Base-by-base conservation (phyloP, 208 protist genomes). In the Leptomonas pyrrhocoris region DNA sequence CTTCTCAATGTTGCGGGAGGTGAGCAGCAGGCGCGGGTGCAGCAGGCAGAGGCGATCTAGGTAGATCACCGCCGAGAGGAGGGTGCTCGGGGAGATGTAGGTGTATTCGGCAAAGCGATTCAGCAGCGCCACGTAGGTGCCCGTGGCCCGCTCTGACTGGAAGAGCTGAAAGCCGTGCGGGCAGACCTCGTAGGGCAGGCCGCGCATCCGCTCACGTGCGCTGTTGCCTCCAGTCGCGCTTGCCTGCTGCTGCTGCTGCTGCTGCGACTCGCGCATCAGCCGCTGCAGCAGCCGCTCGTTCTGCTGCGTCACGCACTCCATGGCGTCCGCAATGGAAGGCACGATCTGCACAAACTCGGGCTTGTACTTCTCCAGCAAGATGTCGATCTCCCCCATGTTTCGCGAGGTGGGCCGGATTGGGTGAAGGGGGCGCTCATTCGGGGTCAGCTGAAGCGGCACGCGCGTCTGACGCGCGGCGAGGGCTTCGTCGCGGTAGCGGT, bases 331-430 rank as follows among this genome's bases (percentile, higher is more conserved):
- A 38, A 96, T 86, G 27, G 78, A 77, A 16, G 88, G 87, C 30
- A 94, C 77, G 58, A 96, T 83, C 66, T 94, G 89, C 46, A 71
- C 55, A 62, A 94, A 95, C 80, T 96, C 85, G 11, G 84, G 78
- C 23, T 85, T 78, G 77, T 96, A 90, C 75, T 96, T 96, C 30
- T 89, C 70, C 16, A 84, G 77, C 13, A 96, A 66, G 46, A 93
- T 80, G 53, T 96, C 92, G 51, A 96, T 88, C 67, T 96, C 92
- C 23, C 73, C 58, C 34, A 75, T 23, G 28, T 56, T 60, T 19
- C 65, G 64, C 16, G 50, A 53, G 23, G 43, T 62, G 43, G 68
- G 54, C 4, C 49, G 63, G 8, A 54, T 49, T 15, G 67, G 49
- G 28, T 72, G 67, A 58, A 92, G 73, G n/a, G 84, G 85, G 1